Evolutionary conservation across 768 basidiomycete species (phyloP).

Genomic region (Xerocomellus chrysenteron): DNA sequence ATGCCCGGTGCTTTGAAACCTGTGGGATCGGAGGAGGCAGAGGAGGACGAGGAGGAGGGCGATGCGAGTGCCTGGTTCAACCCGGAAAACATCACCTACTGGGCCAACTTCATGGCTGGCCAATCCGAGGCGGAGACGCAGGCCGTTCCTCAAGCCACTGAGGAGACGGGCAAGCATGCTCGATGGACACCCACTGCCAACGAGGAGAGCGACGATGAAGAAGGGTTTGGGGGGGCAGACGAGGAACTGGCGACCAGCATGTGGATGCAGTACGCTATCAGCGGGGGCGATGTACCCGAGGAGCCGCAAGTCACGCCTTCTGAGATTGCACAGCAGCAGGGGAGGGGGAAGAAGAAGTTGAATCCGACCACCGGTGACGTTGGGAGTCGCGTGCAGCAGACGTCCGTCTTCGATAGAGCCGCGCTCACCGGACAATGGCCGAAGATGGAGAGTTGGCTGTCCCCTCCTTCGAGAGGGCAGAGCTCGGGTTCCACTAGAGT

Average conservation of each 20-base stretch:
- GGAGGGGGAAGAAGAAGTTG: conserved; percentile 23
- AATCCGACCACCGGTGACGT: conserved; percentile 12
- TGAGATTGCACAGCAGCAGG: conserved; percentile 14
- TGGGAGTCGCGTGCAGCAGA: conserved; percentile 25
- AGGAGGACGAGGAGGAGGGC: conserved; percentile 20
- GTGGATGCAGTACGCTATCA: conserved; percentile 34
- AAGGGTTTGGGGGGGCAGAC: conserved; percentile 13
- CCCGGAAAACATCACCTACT: conserved; percentile 26
- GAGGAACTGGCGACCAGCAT: conserved; percentile 18
- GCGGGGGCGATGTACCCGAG: conserved; percentile 13
- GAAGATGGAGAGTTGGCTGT: conserved; percentile 36
- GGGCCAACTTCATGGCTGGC: conserved; percentile 29
- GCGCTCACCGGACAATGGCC: conserved; percentile 31
- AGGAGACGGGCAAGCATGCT: conserved; percentile 18
- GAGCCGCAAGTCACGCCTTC: neutral
- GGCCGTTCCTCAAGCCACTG: neutral
- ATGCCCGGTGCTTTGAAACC: conserved; percentile 10
- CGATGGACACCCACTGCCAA: conserved; percentile 25
- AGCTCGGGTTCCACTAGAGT: conserved; percentile 32
- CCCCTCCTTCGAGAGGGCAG: conserved; percentile 30
- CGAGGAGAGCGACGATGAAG: conserved; percentile 27
- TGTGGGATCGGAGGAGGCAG: conserved; percentile 4
- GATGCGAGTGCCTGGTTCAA: conserved; percentile 25
- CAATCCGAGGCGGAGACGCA: conserved; percentile 9
- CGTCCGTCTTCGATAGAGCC: conserved; percentile 29